Evolutionary conservation across 352 stramenopile species (phyloP).

Genomic region (Plasmopara halstedii): DNA sequence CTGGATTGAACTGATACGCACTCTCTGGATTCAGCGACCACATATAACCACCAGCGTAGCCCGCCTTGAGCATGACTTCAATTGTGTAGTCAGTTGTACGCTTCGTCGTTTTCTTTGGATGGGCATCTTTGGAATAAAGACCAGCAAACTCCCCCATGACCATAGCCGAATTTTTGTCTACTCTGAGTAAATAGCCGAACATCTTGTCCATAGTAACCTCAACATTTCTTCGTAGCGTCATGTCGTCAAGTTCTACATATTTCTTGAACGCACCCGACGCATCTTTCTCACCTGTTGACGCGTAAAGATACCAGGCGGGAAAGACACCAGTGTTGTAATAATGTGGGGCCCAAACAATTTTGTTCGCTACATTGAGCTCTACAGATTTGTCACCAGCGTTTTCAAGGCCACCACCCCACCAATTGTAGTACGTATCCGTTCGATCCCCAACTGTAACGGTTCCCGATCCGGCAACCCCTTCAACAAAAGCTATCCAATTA

Average conservation of each 20-base stretch:
- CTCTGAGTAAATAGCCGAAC: slow-evolving; percentile 42
- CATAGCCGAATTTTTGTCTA: slow-evolving; percentile 29
- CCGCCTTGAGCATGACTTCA: slow-evolving; percentile 40
- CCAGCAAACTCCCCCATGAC: slow-evolving; percentile 60
- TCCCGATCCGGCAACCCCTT: slow-evolving; percentile 38
- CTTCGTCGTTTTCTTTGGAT: slow-evolving; percentile 43
- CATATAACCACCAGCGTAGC: slow-evolving; percentile 60
- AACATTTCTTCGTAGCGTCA: slow-evolving; percentile 38
- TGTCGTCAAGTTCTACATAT: slow-evolving; percentile 41
- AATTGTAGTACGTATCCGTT: slow-evolving; percentile 41
- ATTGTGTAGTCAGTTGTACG: slow-evolving; percentile 59
- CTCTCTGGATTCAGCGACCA: slow-evolving; percentile 68
- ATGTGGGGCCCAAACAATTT: slow-evolving; percentile 57
- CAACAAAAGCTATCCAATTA: slow-evolving; percentile 59
- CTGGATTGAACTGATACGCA: slow-evolving; percentile 63
- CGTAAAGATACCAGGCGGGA: slow-evolving; percentile 53
- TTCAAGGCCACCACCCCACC: slow-evolving; percentile 49
- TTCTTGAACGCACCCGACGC: slow-evolving; percentile 11
- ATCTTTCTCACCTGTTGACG: slow-evolving; percentile 10
- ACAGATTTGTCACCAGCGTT: slow-evolving; percentile 24
- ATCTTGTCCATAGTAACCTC: slow-evolving; percentile 50
- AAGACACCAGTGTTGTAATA: slow-evolving; percentile 67
- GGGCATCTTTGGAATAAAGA: slow-evolving; percentile 42
- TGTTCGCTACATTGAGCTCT: slow-evolving; percentile 27
- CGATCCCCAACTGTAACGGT: slow-evolving; percentile 23